These are phyloP conservation scores for Haplosporangium sp. DNA, from an alignment of 371 early-diverging fungal genomes.

Conservation along the genomic window DNA sequence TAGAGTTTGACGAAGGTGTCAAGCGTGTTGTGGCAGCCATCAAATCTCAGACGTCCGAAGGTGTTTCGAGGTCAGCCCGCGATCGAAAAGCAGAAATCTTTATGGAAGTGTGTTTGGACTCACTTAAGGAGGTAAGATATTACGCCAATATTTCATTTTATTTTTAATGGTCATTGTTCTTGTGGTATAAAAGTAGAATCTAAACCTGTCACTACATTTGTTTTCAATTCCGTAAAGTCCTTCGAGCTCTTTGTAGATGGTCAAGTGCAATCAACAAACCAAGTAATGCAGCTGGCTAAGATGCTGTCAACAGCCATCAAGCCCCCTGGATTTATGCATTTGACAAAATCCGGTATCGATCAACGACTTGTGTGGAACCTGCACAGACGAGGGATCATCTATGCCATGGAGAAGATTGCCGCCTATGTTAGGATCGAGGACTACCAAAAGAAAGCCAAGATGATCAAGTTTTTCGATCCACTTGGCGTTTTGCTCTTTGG, in stretches of 20 bases:
- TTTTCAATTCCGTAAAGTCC: constrained; percentile 8
- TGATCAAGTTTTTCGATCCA: constrained; percentile 42
- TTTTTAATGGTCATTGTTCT: background rate
- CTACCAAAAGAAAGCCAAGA: constrained; percentile 12
- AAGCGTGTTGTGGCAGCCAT: constrained; percentile 60
- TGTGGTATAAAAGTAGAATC: background rate
- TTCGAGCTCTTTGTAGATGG: constrained; percentile 25
- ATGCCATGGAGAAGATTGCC: constrained; percentile 32
- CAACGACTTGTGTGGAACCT: constrained; percentile 23
- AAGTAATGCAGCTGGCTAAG: constrained; percentile 37
- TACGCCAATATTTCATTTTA: background rate
- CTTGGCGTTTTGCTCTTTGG: constrained; percentile 34
- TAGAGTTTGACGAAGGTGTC: constrained; percentile 62
- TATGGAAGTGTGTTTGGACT: constrained; percentile 55
- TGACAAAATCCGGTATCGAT: constrained; percentile 19
- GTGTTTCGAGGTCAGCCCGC: constrained; percentile 21
- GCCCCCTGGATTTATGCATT: constrained; percentile 45
- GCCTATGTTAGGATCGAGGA: constrained; percentile 5
- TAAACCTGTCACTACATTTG: constrained; percentile 4
- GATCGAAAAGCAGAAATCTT: constrained; percentile 42
- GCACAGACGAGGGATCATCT: constrained; percentile 31
- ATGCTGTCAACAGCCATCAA: constrained; percentile 30
- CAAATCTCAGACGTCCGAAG: constrained; percentile 35
- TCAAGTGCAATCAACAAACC: constrained; percentile 17
- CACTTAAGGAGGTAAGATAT: constrained; percentile 58